These are phyloP conservation scores for Flaveria trinervia DNA, from an alignment of 129 eudicot genomes.

Conservation along the genomic window DNA sequence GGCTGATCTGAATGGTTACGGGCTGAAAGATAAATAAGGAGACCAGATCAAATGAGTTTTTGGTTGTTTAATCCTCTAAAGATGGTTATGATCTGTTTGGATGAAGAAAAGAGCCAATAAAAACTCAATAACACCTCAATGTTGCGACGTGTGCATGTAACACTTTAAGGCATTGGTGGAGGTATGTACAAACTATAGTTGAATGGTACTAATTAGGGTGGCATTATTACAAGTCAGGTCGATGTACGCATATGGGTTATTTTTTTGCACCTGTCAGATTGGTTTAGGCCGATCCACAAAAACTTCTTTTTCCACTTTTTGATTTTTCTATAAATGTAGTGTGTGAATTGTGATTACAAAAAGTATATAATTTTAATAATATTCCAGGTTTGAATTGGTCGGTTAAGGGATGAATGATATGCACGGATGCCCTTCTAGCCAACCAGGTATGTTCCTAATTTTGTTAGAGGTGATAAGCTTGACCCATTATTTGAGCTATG, in stretches of 20 bases:
- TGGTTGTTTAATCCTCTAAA: conserved; percentile 26
- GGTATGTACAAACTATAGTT: conserved; percentile 47
- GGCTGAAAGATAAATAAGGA: too few relatives aligned
- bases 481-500: background rate
- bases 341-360: too few relatives aligned
- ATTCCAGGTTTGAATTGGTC: too few relatives aligned
- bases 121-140: conserved; percentile 88
- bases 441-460: conserved; percentile 61
- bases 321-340: too few relatives aligned
- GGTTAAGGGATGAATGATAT: conserved; percentile 28
- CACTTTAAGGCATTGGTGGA: conserved; percentile 79
- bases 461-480: background rate
- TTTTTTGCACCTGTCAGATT: too few relatives aligned
- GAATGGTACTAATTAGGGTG: too few relatives aligned
- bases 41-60: too few relatives aligned
- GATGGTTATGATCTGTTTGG: conserved; percentile 98
- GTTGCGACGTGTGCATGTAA: conserved; percentile 66
- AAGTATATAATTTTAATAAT: too few relatives aligned
- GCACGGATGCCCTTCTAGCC: conserved; percentile 95
- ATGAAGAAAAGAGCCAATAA: conserved; percentile 89
- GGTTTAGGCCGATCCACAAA: too few relatives aligned
- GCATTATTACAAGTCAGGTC: too few relatives aligned
- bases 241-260: too few relatives aligned
- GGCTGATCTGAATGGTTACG: conserved; percentile 88
- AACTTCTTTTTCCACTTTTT: too few relatives aligned